Evolutionary conservation across 345 rosid species (phyloP), one percentile per base, ranked within the genome.

Genomic region (Gossypium raimondii): DNA sequence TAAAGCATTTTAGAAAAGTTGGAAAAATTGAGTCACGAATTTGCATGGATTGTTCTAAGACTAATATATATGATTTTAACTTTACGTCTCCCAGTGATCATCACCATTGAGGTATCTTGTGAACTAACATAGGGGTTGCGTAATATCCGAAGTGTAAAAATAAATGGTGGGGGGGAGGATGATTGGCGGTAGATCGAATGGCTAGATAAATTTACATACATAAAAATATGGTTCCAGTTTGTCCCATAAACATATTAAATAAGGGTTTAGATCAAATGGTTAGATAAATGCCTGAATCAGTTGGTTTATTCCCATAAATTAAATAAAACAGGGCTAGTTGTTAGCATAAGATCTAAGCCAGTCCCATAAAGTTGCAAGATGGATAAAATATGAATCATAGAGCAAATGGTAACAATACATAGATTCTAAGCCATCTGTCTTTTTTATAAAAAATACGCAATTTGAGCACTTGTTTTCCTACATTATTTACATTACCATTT

Each of bases 331-430:
- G 1, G 24, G 17, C 57, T 24, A 58, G 41, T 14, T 13, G 47
- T 45, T 76, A 38, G 89, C 86, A 83, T 86, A 50, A 72, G 83
- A 76, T 79, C 59, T 62, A 84, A 82, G 89, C 87, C 17, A 73
- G 74, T 5, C 17, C 48, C 45, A 47, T 67, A 50, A 51, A 75
- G 18, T 60, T 72, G 61, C 18, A 10, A 56, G 60, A 14, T 63
- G 67, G n/a, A 84, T 20, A 20, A 77, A 77, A 82, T 65, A 67
- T 45, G 83, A 79, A 81, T 82, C 75, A 20, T 75, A n/a, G 47
- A 24, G 16, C 12, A 72, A 18, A 20, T 9, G n/a, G 34, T 11
- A 20, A 55, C 29, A 1, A 12, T 56, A 56, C 8, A 72, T 41
- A 18, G 50, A 20, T 57, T 20, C 3, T 13, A 71, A 62, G 3